Evolutionary conservation across 495 filamentous ascomycete genomes (phyloP).

Genomic region (Jackrogersella minutella): DNA sequence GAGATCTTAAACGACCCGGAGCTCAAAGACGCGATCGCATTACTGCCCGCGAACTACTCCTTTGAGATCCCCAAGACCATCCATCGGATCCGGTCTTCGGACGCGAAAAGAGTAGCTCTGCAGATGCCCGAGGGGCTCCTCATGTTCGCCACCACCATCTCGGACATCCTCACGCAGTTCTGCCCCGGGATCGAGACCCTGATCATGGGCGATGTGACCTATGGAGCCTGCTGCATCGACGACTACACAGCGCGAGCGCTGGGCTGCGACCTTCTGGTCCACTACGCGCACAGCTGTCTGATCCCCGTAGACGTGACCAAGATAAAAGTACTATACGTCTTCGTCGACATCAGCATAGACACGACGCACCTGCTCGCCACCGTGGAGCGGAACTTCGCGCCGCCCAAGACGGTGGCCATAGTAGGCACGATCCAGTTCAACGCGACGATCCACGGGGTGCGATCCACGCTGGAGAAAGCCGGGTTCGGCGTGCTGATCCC

Average conservation of each 20-base stretch:
- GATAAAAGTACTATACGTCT: constrained; percentile 96
- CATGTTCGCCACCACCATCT: constrained; percentile 96
- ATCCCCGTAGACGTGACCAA: constrained; percentile 95
- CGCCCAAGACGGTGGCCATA: constrained; percentile 86
- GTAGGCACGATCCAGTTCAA: constrained; percentile 99
- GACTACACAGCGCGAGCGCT: constrained; percentile 96
- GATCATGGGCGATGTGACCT: constrained; percentile 99
- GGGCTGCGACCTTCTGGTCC: constrained; percentile 92
- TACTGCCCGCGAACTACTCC: constrained; percentile 92
- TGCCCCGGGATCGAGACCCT: constrained; percentile 89
- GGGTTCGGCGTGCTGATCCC: constrained; percentile 87
- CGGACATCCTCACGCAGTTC: constrained; percentile 94
- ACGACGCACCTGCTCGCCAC: constrained; percentile 83
- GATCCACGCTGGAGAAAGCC: constrained; percentile 74
- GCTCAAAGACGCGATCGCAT: constrained; percentile 86
- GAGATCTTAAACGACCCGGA: constrained; percentile 86
- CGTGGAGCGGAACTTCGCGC: constrained; percentile 84
- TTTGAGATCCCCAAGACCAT: constrained; percentile 99
- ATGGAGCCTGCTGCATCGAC: constrained; percentile 98
- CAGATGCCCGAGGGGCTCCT: constrained; percentile 97
- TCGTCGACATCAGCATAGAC: constrained; percentile 97
- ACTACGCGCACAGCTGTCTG: constrained; percentile 96
- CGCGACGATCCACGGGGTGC: constrained; percentile 86
- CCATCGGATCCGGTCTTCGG: constrained; percentile 83
- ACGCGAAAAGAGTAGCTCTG: constrained; percentile 81